Conservation (phyloP, 1,139 yeast genomes). For the Nakaseomyces glabratus region DNA sequence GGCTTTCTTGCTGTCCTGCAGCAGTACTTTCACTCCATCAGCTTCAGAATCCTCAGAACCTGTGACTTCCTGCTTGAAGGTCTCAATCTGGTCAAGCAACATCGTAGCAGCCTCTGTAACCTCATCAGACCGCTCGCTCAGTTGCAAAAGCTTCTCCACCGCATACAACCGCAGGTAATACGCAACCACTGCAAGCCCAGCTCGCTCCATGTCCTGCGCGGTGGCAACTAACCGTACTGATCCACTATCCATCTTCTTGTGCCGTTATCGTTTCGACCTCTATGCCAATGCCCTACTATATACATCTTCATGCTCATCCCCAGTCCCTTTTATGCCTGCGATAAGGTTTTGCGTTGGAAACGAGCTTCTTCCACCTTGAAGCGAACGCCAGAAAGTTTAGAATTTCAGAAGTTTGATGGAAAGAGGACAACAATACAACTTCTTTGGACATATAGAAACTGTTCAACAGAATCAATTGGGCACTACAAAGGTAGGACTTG, state of each 20-base stretch:
- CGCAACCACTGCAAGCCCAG: constrained; percentile 22
- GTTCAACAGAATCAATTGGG: too few relatives aligned
- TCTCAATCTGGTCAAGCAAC: constrained; percentile 24
- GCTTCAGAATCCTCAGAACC: constrained; percentile 12
- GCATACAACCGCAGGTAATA: constrained; percentile 27
- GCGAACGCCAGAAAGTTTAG: too few relatives aligned
- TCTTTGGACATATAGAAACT: too few relatives aligned
- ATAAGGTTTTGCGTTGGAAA: too few relatives aligned
- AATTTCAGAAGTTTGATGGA: too few relatives aligned
- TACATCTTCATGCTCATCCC: too few relatives aligned
- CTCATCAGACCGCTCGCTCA: constrained; percentile 17
- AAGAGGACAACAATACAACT: too few relatives aligned
- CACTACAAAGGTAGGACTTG: too few relatives aligned
- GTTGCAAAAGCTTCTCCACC: constrained; percentile 21
- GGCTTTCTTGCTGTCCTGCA: constrained; percentile 26
- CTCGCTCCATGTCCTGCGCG: constrained; percentile 21
- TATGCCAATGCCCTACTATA: too few relatives aligned
- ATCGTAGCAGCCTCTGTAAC: constrained; percentile 19
- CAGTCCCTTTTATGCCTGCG: too few relatives aligned
- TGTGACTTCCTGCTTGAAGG: constrained; percentile 16
- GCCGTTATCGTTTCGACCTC: too few relatives aligned
- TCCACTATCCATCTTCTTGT: constrained; percentile 5
- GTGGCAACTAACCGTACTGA: constrained; percentile 15
- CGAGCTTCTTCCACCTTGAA: too few relatives aligned
- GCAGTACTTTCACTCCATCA: constrained; percentile 12